Conservation (phyloP, 192 early-diverging fungal species). For the Backusella mclennaniae region DNA sequence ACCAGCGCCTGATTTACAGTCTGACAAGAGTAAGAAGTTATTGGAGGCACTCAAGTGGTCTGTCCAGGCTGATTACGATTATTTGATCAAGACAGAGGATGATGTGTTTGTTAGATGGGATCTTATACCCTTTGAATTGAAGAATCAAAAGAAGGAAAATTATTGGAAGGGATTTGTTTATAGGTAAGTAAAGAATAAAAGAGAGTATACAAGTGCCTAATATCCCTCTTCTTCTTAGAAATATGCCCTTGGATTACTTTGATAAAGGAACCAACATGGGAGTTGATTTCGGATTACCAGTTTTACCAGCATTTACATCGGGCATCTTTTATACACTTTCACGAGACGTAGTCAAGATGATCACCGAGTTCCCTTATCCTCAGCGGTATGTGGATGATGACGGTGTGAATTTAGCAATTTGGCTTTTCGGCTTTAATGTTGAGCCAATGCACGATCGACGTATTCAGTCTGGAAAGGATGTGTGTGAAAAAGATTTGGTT, state of each 20-base stretch:
- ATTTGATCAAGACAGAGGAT: slow-evolving; percentile 56
- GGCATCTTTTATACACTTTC: slow-evolving; percentile 56
- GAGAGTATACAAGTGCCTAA: background rate
- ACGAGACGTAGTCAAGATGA: slow-evolving; percentile 41
- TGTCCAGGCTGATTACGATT: slow-evolving; percentile 45
- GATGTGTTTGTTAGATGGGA: slow-evolving; percentile 62
- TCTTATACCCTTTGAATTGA: slow-evolving; percentile 39
- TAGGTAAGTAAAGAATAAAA: slow-evolving; percentile 36
- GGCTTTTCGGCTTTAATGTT: slow-evolving; percentile 55
- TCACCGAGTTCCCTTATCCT: slow-evolving; percentile 39
- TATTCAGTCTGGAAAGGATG: slow-evolving; percentile 49
- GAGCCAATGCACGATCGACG: slow-evolving; percentile 53
- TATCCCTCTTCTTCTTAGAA: slow-evolving; percentile 32
- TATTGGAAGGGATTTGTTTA: slow-evolving; percentile 59
- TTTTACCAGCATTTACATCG: slow-evolving; percentile 57
- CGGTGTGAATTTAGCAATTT: slow-evolving; percentile 51
- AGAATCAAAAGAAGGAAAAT: slow-evolving; percentile 37
- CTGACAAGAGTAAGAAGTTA: slow-evolving; percentile 51
- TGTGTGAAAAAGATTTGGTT: slow-evolving; percentile 59
- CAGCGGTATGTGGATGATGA: slow-evolving; percentile 51
- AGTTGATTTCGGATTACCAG: slow-evolving; percentile 44
- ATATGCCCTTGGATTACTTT: slow-evolving; percentile 47
- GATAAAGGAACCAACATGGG: slow-evolving; percentile 40
- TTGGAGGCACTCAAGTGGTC: slow-evolving; percentile 55
- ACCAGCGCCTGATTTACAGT: slow-evolving; percentile 47